Evolutionary conservation across 2,329 filamentous ascomycete genomes (phyloP).

Genomic region (Diaporthe sp.): DNA sequence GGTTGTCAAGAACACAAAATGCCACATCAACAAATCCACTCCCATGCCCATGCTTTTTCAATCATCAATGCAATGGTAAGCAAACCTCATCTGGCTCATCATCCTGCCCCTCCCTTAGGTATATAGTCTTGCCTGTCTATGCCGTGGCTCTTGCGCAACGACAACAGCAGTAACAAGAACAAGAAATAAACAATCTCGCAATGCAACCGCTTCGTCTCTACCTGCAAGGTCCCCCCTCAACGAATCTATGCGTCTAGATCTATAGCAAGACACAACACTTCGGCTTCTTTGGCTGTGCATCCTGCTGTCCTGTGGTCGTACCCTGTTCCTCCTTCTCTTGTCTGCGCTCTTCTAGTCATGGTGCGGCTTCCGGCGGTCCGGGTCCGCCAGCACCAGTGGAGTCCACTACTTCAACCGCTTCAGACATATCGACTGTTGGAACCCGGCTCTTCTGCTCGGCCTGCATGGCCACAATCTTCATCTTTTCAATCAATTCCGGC

Average conservation of each 20-base stretch:
- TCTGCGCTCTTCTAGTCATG: constrained; percentile 16
- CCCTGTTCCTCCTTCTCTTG: background rate
- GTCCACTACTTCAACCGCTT: constrained; percentile 2
- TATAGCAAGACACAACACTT: constrained; percentile 22
- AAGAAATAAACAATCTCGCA: constrained; percentile 1
- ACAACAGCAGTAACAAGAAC: background rate
- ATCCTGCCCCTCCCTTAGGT: constrained; percentile 1
- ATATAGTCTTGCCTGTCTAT: constrained; percentile 12
- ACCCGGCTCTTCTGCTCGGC: constrained; percentile 42
- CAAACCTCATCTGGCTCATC: constrained; percentile 13
- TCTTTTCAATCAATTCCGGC: constrained; percentile 71
- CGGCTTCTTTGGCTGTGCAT: background rate
- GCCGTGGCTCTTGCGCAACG: constrained; percentile 2
- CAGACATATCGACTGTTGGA: constrained; percentile 17
- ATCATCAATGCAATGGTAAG: constrained; percentile 22
- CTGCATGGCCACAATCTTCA: constrained; percentile 61
- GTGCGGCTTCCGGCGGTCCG: background rate
- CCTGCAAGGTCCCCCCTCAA: background rate
- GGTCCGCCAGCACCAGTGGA: background rate
- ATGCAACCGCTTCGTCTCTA: constrained; percentile 19
- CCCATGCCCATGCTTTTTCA: constrained; percentile 22
- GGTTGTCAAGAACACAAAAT: constrained; percentile 26
- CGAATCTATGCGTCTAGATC: constrained; percentile 12
- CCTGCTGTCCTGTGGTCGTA: background rate
- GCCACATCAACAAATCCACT: constrained; percentile 27